These are phyloP conservation scores for Paracorniculantispora psalliotae DNA, from an alignment of 2,329 filamentous ascomycete species.

Conservation along the genomic window DNA sequence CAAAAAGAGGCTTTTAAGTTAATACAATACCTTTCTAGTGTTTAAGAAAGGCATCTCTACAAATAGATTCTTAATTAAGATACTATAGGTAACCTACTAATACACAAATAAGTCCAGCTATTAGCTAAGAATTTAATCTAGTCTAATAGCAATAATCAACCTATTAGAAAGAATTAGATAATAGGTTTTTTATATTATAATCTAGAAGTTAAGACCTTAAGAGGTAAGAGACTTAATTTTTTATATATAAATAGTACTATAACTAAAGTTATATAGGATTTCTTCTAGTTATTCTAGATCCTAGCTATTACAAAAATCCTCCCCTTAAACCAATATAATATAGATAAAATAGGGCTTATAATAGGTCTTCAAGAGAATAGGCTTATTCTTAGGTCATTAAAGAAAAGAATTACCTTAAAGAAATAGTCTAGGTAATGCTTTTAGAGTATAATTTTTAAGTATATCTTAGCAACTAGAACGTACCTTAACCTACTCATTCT, in stretches of 20 bases:
- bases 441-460: slow-evolving; percentile 12
- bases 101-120: no score
- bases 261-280: background rate
- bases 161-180: no score
- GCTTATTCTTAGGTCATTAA: background rate
- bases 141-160: no score
- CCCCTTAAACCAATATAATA: slow-evolving; percentile 5
- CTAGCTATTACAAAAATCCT: background rate
- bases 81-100: no score
- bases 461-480: background rate
- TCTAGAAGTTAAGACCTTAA: no score
- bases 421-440: background rate
- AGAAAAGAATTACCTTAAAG: background rate
- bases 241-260: no score
- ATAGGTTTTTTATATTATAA: no score
- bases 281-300: background rate
- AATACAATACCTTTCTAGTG: background rate
- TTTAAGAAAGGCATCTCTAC: no score
- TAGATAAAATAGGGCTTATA: slow-evolving; percentile 7
- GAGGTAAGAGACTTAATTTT: no score
- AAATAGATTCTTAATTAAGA: no score
- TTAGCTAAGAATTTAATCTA: no score
- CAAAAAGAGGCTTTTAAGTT: background rate
- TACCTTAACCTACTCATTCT: background rate
- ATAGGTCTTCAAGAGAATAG: background rate